Conservation (phyloP, 2,329 filamentous ascomycete species). For the Pseudogymnoascus sp. region DNA sequence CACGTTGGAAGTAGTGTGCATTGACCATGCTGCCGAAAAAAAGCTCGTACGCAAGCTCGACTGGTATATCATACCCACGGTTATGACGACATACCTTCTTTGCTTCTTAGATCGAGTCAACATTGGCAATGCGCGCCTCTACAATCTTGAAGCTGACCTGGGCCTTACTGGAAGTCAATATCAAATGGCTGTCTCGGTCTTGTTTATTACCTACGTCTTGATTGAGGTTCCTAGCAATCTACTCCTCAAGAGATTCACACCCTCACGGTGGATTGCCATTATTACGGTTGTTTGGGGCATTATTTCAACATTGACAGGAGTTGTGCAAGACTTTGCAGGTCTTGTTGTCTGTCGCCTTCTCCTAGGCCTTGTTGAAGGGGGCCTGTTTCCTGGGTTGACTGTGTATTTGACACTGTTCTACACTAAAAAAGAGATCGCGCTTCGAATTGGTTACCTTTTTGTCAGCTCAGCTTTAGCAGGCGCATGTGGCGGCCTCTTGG, state of each 20-base stretch:
- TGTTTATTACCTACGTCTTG: too few species aligned
- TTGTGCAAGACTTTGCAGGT: conserved; percentile 56
- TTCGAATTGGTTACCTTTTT: conserved; percentile 35
- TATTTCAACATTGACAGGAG: conserved; percentile 33
- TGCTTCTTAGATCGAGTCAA: conserved; percentile 66
- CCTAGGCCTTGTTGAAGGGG: conserved; percentile 2
- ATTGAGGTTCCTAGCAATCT: conserved; percentile 60
- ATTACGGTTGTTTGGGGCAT: too few species aligned
- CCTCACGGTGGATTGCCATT: too few species aligned
- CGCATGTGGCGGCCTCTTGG: conserved; percentile 40
- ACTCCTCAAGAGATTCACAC: conserved; percentile 41
- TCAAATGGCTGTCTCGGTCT: too few species aligned
- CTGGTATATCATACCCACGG: conserved; percentile 19
- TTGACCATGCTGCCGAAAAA: neutral
- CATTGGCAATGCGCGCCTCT: conserved; percentile 54
- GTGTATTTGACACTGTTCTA: conserved; percentile 52
- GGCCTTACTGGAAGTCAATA: too few species aligned
- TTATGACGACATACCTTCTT: conserved; percentile 48
- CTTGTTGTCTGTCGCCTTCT: conserved; percentile 38
- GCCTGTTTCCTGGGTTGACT: conserved; percentile 28
- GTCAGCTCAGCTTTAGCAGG: conserved; percentile 32
- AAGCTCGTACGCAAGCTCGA: neutral
- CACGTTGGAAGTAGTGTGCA: too few species aligned
- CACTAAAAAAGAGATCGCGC: conserved; percentile 45
- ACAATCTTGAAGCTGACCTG: too few species aligned